phyloP scores from a whole-genome alignment of 768 basidiomycete genomes.

The Russula foetens region DNA sequence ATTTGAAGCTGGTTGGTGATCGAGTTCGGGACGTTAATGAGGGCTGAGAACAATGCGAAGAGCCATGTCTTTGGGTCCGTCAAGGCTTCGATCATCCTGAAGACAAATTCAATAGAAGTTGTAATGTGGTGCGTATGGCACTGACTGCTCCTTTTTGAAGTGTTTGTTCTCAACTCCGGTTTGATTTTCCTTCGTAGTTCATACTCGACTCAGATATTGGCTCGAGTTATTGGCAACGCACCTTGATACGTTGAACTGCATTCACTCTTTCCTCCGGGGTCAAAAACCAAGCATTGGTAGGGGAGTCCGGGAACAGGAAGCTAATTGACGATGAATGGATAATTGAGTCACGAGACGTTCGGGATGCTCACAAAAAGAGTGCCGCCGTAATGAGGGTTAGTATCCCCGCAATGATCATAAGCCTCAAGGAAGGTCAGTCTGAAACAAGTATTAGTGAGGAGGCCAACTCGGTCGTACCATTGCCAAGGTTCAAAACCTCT shows the following conservation, averaged over 20 bases:
- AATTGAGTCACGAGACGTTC: background rate
- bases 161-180: slow-evolving; percentile 76
- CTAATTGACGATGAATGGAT: slow-evolving; percentile 25
- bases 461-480: slow-evolving; percentile 36
- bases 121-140: slow-evolving; percentile 8
- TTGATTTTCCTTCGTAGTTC: slow-evolving; percentile 49
- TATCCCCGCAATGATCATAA: slow-evolving; percentile 62
- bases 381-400: slow-evolving; percentile 47
- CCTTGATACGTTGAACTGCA: slow-evolving; percentile 62
- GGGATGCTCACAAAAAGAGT: slow-evolving; percentile 43
- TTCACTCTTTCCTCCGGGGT: slow-evolving; percentile 51
- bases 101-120: background rate
- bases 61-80: slow-evolving; percentile 69
- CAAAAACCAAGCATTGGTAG: slow-evolving; percentile 68
- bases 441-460: slow-evolving; percentile 9
- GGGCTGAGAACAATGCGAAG: slow-evolving; percentile 57
- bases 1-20: slow-evolving; percentile 57
- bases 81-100: slow-evolving; percentile 60
- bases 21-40: slow-evolving; percentile 62
- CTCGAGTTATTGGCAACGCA: slow-evolving; percentile 18
- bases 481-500: slow-evolving; percentile 59
- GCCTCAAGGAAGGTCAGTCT: slow-evolving; percentile 29
- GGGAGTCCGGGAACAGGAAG: slow-evolving; percentile 69
- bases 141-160: slow-evolving; percentile 74
- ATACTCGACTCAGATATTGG: background rate